Base-by-base conservation (phyloP, 2,329 filamentous ascomycete species). In the Akanthomyces uredinophilus region DNA sequence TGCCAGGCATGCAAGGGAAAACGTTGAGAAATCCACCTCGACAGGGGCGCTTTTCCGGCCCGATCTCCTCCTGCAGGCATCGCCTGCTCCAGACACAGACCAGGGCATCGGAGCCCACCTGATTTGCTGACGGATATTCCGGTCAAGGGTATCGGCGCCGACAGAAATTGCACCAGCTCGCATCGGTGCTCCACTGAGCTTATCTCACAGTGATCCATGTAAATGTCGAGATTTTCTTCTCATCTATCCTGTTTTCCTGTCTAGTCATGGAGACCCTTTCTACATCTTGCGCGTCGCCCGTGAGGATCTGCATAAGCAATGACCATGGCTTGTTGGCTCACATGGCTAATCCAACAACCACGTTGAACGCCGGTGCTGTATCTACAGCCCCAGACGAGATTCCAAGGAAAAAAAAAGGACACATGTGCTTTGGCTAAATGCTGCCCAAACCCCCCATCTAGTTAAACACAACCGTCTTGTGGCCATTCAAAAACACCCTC, bases 401-500 rank as follows among this genome's bases (percentile, higher is more conserved):
- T 10, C 16, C 27, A 7, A n/a, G n/a, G 5, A 41, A 7, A 22
- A 52, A 37, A 8, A 35, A 35, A n/a, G 6, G 18, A n/a, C 20
- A 22, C 14, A 46, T 20, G 43, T 46, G 20, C n/a, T 10, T 14
- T 22, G 18, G 5, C 22, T 46, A 13, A 22, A 44, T 2, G 20
- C 41, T 10, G 4, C 14, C 20, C n/a, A 3, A 22, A 3, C 18
- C 22, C 49, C 29, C 18, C 16, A 10, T 37, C 43, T 55, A 61
- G n/a, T 62, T 51, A 10, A 93, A 92, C 2, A 93, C 90, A 29
- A 93, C 88, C 37, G 90, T 94, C 83, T 92, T 93, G 66, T 82
- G 81, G 18, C 88, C 88, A 71, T 93, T 93, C 66, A 94, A 76
- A 70, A 95, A 89, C 35, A 95, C 86, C 61, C 87, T 82, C 70